Evolutionary conservation across 1,139 yeast genomes (phyloP), one percentile per base, ranked within the genome.

Genomic region (Diutina neorugosa): DNA sequence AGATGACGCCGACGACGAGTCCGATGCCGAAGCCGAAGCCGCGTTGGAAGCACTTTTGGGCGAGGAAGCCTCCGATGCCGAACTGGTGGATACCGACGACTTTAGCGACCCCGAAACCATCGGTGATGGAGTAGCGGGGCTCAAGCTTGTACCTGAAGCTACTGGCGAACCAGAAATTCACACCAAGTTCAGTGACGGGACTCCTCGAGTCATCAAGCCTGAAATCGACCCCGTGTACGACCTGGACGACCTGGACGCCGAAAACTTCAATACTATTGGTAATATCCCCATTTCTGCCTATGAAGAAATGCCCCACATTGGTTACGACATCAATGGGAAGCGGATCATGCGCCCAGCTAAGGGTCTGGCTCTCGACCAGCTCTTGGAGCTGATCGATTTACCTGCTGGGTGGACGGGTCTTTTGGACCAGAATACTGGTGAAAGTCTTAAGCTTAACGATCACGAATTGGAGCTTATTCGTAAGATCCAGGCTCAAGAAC

Each of bases 351-450:
- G 99, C 68, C 99, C 99, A 12, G 98, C 98, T 16, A 86, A 88
- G 63, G 96, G 96, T 8, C 83, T 95, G 54, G 98, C 98, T 1
- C 76, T 94, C 60, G 98, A 93, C 64, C 86, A 84, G 61, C 76
- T 93, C 58, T 73, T 94, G 59, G 98, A 93, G 62, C 76, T 84
- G 34, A 93, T 94, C 58, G 98, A 93, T 57, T 75, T 93, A 58
- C 98, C 98, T 12, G 95, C 87, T 69, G 98, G 98, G 42, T 93
- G 98, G 98, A 94, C 98, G 11, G 99, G 99, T 51, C 75, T 94
- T 58, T 71, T 93, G 55, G 98, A 93, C 68, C 88, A 89, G 64
- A 79, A 84, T 61, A 89, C 98, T 9, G 99, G 98, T 58, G 70
- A 83, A n/a, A 77, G 89, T 52, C 78, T 93, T 69, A 90, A 93